Evolutionary conservation across 371 early-diverging fungal species (phyloP).

Genomic region (Basidiobolus meristosporus): DNA sequence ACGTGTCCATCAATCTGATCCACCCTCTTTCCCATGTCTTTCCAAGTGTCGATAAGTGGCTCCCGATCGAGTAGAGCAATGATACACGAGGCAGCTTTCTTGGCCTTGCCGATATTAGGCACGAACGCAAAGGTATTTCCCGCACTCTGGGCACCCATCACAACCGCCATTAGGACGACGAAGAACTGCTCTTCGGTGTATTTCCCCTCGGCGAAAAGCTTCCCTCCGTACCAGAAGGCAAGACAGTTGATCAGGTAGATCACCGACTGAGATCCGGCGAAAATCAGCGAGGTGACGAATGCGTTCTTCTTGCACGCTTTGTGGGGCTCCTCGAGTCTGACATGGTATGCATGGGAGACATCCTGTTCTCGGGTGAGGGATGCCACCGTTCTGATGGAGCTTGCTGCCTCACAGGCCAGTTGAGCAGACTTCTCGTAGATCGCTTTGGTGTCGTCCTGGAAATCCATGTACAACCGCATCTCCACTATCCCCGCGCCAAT

Average conservation of each 20-base stretch:
- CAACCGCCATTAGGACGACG: conserved; percentile 24
- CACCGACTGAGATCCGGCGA: conserved; percentile 13
- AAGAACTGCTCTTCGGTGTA: conserved; percentile 13
- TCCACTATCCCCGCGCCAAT: conserved; percentile 28
- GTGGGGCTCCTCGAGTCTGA: conserved; percentile 24
- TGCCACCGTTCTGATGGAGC: conserved; percentile 71
- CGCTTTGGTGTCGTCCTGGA: conserved; percentile 25
- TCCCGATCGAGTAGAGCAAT: conserved; percentile 31
- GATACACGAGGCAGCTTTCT: conserved; percentile 52
- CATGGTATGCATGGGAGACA: conserved; percentile 34
- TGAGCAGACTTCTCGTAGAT: conserved; percentile 46
- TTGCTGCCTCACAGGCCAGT: conserved; percentile 73
- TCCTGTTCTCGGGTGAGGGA: conserved; percentile 61
- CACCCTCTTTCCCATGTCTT: conserved; percentile 14
- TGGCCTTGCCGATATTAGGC: conserved; percentile 18
- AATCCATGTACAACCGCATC: conserved; percentile 38
- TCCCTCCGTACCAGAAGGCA: conserved; percentile 40
- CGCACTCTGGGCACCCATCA: background rate
- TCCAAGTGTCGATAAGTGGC: conserved; percentile 26
- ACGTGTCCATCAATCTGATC: conserved; percentile 27
- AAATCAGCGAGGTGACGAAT: conserved; percentile 22
- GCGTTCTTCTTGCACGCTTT: conserved; percentile 27
- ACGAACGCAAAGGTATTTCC: background rate
- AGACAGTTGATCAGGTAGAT: conserved; percentile 42
- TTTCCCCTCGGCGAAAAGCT: conserved; percentile 11